Conservation (phyloP, 139 green algal genomes). For the Tetratostichococcus sp. region DNA sequence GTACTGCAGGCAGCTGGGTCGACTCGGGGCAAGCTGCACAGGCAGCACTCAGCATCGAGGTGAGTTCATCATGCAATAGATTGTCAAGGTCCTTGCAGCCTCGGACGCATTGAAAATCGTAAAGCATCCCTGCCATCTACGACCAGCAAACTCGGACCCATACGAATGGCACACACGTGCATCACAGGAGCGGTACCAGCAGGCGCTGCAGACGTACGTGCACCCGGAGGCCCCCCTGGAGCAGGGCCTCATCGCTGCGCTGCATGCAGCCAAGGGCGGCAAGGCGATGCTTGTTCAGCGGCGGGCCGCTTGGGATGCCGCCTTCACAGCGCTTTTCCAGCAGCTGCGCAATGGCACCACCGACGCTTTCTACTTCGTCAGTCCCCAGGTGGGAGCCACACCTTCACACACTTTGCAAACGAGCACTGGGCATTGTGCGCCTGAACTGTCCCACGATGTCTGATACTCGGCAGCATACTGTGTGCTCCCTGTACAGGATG, state of each 20-base stretch:
- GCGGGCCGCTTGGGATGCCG: conserved; percentile 35
- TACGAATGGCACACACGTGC: too few species aligned
- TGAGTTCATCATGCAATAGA: conserved; percentile 11
- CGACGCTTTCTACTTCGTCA: conserved; percentile 40
- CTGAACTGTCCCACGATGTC: too few species aligned
- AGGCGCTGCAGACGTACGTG: conserved; percentile 40
- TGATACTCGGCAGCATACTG: too few species aligned
- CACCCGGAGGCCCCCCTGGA: conserved; percentile 26
- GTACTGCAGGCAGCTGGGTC: too few species aligned
- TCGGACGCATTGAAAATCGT: background rate
- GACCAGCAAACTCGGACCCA: too few species aligned
- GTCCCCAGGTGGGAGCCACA: conserved; percentile 31
- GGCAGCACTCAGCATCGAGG: background rate
- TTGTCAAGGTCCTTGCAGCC: background rate
- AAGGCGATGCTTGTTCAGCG: conserved; percentile 20
- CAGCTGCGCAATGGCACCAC: conserved; percentile 24
- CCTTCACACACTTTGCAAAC: too few species aligned
- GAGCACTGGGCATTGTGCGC: too few species aligned
- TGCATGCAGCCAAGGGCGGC: background rate
- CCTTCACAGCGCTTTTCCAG: conserved; percentile 47
- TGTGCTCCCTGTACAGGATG: too few species aligned
- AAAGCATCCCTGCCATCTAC: too few species aligned
- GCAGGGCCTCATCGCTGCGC: background rate
- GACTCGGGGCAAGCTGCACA: background rate
- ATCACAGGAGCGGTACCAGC: conserved; percentile 28